Evolutionary conservation across 2,329 filamentous ascomycete species (phyloP), one percentile per base, ranked within the genome.

Genomic region (Teratosphaeria zuluensis): DNA sequence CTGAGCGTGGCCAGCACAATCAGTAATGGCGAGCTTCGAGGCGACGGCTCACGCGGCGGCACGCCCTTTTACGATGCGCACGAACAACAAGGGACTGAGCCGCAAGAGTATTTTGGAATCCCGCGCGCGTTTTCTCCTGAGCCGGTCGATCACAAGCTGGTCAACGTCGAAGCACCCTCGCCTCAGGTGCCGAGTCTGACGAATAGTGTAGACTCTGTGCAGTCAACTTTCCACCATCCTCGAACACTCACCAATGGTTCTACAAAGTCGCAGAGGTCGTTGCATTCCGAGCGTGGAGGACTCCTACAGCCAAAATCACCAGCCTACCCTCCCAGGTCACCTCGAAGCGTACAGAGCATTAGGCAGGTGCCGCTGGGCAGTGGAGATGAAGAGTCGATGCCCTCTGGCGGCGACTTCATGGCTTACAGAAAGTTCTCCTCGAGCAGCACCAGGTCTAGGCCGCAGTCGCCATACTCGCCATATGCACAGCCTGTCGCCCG

Each of bases 381-480:
- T 31, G 86, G 84, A 1, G 81, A 83, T 59, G 89, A 92, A 55
- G 88, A 90, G 57, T 58, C 54, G 11, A 60, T 57, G 12, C 65
- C 64, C 12, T 89, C 92, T 59, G 81, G 80, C 53, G 80, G 81
- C 67, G 82, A 80, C 1, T 77, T 80, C 59, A 76, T 75, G 56
- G 89, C 90, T 54, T 84, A 83, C n/a, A 84, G 91, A 51, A 94
- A 94, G 69, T 76, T 91, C 55, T 96, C 92, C 1, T 82, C 84
- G 16, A 86, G 87, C 64, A 92, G 83, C 64, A 81, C 78, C 54
- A 73, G 84, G 33, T 86, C 84, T 2, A 73, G 80, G 62, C 78
- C 82, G 7, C 78, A 82, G 55, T 86, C 85, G 24, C 84, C 85
- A 53, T 78, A 83, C 62, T 87, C 88, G 28, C 86, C 87, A 1